phyloP scores from a whole-genome alignment of 1,139 yeast genomes.

The Pichiaceae sp. region DNA sequence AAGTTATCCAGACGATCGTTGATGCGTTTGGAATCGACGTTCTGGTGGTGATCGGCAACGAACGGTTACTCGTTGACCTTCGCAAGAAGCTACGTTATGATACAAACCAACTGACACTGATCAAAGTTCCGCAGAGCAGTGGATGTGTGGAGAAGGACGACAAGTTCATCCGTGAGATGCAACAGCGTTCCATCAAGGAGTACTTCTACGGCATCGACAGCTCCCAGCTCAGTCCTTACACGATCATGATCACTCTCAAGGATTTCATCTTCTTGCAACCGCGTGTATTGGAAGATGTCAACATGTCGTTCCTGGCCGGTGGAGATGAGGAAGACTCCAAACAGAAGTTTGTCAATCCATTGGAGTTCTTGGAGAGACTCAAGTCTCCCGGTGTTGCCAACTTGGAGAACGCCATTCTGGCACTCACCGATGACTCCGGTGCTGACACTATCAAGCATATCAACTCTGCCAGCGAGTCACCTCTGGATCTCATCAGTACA shows the following conservation, averaged over 20 bases:
- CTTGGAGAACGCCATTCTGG: slow-evolving; percentile 19
- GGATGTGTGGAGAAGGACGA: slow-evolving; percentile 75
- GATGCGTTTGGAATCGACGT: slow-evolving; percentile 53
- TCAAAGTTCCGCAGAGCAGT: slow-evolving; percentile 63
- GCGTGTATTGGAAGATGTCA: slow-evolving; percentile 20
- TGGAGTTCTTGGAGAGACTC: slow-evolving; percentile 13
- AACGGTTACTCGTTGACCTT: slow-evolving; percentile 57
- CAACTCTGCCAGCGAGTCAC: slow-evolving; percentile 1
- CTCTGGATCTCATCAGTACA: slow-evolving; percentile 6
- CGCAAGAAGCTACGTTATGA: slow-evolving; percentile 36
- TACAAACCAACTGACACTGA: slow-evolving; percentile 29
- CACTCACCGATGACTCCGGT: slow-evolving; percentile 20
- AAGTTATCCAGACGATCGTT: slow-evolving; percentile 49
- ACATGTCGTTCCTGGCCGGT: slow-evolving; percentile 27
- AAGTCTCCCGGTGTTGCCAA: slow-evolving; percentile 13
- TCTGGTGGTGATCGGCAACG: slow-evolving; percentile 54
- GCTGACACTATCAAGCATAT: slow-evolving; percentile 12
- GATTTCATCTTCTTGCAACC: slow-evolving; percentile 46
- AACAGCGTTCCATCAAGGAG: slow-evolving; percentile 71
- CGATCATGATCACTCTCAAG: slow-evolving; percentile 45
- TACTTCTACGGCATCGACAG: slow-evolving; percentile 78
- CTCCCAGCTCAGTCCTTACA: slow-evolving; percentile 69
- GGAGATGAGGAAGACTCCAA: slow-evolving; percentile 47
- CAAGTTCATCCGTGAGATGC: slow-evolving; percentile 56
- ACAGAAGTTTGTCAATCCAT: slow-evolving; percentile 26